These are phyloP conservation scores for Bipolaris oryzae DNA, from an alignment of 2,329 filamentous ascomycete species.

Conservation along the genomic window DNA sequence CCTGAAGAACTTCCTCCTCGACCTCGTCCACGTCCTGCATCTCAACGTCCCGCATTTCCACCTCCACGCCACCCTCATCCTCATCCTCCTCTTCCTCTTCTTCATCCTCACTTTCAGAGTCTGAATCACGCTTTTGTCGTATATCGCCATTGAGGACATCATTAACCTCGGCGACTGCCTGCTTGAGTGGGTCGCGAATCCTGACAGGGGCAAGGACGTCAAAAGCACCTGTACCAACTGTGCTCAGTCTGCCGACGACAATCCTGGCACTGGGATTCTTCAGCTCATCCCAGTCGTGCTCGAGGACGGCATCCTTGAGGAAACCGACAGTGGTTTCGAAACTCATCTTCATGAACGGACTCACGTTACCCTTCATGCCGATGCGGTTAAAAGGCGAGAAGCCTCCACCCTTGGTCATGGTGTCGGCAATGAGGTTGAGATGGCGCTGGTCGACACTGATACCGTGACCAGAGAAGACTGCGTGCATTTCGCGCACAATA, in stretches of 20 bases:
- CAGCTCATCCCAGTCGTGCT: conserved; percentile 88
- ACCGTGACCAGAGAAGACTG: conserved; percentile 87
- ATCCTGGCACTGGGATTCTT: conserved; percentile 84
- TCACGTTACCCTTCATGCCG: conserved; percentile 82
- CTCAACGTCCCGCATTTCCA: conserved; percentile 22
- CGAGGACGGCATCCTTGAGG: conserved; percentile 87
- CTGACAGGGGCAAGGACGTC: conserved; percentile 68
- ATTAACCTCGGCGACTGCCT: conserved; percentile 15
- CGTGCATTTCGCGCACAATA: conserved; percentile 84
- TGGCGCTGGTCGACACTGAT: conserved; percentile 92
- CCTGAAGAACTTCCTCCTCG: conserved; percentile 4
- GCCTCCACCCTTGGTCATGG: conserved; percentile 92
- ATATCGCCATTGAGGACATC: conserved; percentile 19
- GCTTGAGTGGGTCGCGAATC: conserved; percentile 38
- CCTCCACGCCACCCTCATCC: conserved; percentile 10
- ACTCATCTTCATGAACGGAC: conserved; percentile 97
- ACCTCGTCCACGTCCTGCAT: conserved; percentile 12
- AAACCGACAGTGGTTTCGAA: conserved; percentile 97
- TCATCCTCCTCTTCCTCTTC: conserved; percentile 21
- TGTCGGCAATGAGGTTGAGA: conserved; percentile 92
- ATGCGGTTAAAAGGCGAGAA: conserved; percentile 94
- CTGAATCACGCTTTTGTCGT: conserved; percentile 10
- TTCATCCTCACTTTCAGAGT: conserved; percentile 17
- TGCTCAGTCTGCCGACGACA: conserved; percentile 82
- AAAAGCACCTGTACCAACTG: conserved; percentile 88